These are phyloP conservation scores for Colletotrichum agaves DNA, from an alignment of 2,329 filamentous ascomycete species.

Conservation along the genomic window DNA sequence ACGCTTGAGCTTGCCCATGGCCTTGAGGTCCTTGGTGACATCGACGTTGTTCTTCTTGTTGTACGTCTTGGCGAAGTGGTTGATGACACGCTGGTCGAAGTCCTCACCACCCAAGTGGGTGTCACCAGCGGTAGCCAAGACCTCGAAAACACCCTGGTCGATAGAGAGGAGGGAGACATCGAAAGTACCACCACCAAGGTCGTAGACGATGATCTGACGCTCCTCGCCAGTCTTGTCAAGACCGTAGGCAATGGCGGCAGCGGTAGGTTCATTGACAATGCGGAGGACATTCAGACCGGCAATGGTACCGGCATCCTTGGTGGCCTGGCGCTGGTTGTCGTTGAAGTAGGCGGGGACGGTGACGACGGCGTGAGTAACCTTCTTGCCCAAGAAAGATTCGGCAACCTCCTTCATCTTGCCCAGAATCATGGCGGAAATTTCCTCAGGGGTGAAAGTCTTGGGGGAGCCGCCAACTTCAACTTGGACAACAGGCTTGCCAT, in stretches of 20 bases:
- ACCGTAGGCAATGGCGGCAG: constrained; percentile 94
- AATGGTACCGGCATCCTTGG: constrained; percentile 93
- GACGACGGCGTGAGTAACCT: constrained; percentile 88
- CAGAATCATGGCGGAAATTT: constrained; percentile 83
- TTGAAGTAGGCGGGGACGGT: constrained; percentile 99
- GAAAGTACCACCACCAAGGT: constrained; percentile 94
- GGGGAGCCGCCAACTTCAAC: constrained; percentile 73
- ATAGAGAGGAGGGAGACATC: constrained; percentile 94
- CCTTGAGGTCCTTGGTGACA: constrained; percentile 93
- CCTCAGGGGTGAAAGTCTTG: constrained; percentile 83
- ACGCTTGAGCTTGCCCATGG: constrained; percentile 99
- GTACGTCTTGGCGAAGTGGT: constrained; percentile 95
- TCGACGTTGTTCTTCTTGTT: constrained; percentile 98
- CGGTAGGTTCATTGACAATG: constrained; percentile 96
- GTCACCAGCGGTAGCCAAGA: constrained; percentile 94
- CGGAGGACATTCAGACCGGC: constrained; percentile 94
- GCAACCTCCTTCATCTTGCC: constrained; percentile 88
- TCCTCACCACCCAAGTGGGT: constrained; percentile 98
- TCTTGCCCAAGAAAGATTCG: constrained; percentile 82
- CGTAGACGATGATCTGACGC: constrained; percentile 91
- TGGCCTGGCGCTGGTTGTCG: constrained; percentile 96
- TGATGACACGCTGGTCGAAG: constrained; percentile 98
- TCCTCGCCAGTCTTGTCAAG: constrained; percentile 87
- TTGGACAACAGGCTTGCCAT: constrained; percentile 87
- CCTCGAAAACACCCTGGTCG: constrained; percentile 93